These are phyloP conservation scores for Kodamaea alishanica DNA, from an alignment of 1,139 yeast species.

Conservation along the genomic window DNA sequence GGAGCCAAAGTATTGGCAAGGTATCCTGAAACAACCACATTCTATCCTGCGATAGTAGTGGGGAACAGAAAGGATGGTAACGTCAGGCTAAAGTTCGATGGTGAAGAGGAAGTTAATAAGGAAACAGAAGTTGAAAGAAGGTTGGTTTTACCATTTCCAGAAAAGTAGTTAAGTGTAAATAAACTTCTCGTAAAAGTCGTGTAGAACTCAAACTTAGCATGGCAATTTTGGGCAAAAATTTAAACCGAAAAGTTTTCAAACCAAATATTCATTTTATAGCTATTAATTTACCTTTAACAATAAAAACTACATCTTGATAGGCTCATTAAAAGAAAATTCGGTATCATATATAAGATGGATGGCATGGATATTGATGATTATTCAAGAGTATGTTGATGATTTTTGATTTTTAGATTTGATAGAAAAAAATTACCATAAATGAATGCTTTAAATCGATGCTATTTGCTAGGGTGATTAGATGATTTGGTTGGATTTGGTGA, in stretches of 20 bases:
- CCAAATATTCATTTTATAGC: too few species aligned
- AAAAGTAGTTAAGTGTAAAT: conserved; percentile 18
- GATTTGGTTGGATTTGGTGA: too few species aligned
- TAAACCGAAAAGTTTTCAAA: too few species aligned
- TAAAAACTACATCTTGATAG: too few species aligned
- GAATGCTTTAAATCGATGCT: too few species aligned
- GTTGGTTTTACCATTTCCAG: conserved; percentile 75
- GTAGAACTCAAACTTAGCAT: too few species aligned
- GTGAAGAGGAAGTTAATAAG: conserved; percentile 94
- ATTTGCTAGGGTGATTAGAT: too few species aligned
- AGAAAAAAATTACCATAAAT: too few species aligned
- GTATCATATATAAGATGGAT: conserved; percentile 29
- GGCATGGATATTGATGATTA: conserved; percentile 56
- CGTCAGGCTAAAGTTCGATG: conserved; percentile 84
- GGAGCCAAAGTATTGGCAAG: conserved; percentile 86
- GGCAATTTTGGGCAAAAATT: too few species aligned
- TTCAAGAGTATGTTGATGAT: conserved; percentile 43
- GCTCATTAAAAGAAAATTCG: not conserved
- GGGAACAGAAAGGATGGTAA: conserved; percentile 73
- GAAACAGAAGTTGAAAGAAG: conserved; percentile 91
- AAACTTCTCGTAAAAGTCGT: not conserved
- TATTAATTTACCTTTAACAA: too few species aligned
- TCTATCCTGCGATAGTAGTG: conserved; percentile 89
- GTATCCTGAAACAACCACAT: conserved; percentile 97
- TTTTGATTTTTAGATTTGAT: conserved; percentile 1